A percentile compares a stretch with the other conserved stretches of the same genome.
These are phyloP conservation scores for Sutorius australiensis DNA, from an alignment of 768 basidiomycete species.

Conservation along the genomic window DNA sequence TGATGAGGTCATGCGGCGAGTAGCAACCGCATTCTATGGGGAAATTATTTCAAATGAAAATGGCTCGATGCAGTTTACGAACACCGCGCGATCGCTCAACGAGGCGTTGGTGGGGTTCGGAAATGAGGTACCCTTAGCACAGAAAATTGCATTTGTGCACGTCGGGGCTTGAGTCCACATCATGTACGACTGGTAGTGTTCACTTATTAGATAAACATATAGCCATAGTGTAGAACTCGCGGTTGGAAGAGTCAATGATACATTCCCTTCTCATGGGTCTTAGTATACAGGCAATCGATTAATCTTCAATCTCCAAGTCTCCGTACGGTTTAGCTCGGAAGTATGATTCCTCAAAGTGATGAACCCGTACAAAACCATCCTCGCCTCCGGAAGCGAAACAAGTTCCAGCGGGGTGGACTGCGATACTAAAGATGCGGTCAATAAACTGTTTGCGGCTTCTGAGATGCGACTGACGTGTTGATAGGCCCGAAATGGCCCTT, in stretches of 20 bases:
- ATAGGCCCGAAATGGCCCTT: slow-evolving; percentile 97
- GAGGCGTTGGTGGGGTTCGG: slow-evolving; percentile 15
- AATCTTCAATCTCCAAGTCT: slow-evolving; percentile 73
- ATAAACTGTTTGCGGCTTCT: neutral
- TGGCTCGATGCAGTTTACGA: slow-evolving; percentile 9
- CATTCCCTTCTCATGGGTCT: slow-evolving; percentile 3
- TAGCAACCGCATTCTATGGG: slow-evolving; percentile 23
- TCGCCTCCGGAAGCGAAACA: slow-evolving; percentile 94
- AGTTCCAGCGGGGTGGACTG: slow-evolving; percentile 85
- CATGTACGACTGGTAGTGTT: neutral
- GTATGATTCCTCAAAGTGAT: slow-evolving; percentile 93
- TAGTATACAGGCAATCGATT: slow-evolving; percentile 15
- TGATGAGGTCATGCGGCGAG: slow-evolving; percentile 21
- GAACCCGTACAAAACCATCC: slow-evolving; percentile 90
- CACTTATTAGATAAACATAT: neutral
- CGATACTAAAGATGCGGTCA: slow-evolving; percentile 56
- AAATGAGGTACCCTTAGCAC: slow-evolving; percentile 16
- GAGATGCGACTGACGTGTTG: slow-evolving; percentile 71
- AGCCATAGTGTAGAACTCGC: neutral
- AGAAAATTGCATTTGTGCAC: slow-evolving; percentile 28
- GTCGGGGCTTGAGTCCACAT: slow-evolving; percentile 20
- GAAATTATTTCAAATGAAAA: slow-evolving; percentile 12
- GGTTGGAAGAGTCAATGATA: slow-evolving; percentile 1
- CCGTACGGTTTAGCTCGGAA: slow-evolving; percentile 91
- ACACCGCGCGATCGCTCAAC: slow-evolving; percentile 18